Conservation (phyloP, 192 early-diverging fungal genomes). For the Jimgerdemannia flammicorona region DNA sequence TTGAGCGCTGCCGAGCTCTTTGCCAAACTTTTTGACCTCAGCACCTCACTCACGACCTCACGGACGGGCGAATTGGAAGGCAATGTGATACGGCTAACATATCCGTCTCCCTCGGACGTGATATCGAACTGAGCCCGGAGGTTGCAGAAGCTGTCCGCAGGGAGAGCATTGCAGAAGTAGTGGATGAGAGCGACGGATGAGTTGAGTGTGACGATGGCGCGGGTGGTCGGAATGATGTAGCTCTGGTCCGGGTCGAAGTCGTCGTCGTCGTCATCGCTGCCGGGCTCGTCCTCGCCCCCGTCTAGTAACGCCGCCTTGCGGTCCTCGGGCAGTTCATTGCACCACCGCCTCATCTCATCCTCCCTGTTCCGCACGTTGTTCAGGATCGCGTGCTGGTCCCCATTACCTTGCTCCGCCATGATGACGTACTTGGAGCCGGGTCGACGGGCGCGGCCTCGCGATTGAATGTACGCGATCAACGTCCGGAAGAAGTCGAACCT, state of each 20-base stretch:
- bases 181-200: conserved; percentile 62
- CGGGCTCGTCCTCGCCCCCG: conserved; percentile 10
- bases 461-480: conserved; percentile 80
- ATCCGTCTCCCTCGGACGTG: conserved; percentile 21
- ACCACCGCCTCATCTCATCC: conserved; percentile 61
- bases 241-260: conserved; percentile 38
- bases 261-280: conserved; percentile 33
- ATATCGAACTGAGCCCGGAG: conserved; percentile 52
- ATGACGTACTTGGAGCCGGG: conserved; percentile 71
- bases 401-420: conserved; percentile 56
- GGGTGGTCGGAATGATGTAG: conserved; percentile 59
- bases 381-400: conserved; percentile 27
- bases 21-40: conserved; percentile 57
- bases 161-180: conserved; percentile 71
- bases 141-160: conserved; percentile 55
- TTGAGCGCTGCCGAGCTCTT: conserved; percentile 70
- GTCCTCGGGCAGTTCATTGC: conserved; percentile 37
- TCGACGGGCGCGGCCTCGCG: conserved; percentile 81
- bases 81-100: conserved; percentile 46
- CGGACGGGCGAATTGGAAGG: conserved; percentile 63
- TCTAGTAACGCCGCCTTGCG: conserved; percentile 24
- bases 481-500: conserved; percentile 78
- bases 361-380: conserved; percentile 42
- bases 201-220: conserved; percentile 67
- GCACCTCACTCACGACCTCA: conserved; percentile 42